Evolutionary conservation across 257 asterid species (phyloP), one percentile per base, ranked within the genome.

Genomic region (Lithospermum erythrorhizon): DNA sequence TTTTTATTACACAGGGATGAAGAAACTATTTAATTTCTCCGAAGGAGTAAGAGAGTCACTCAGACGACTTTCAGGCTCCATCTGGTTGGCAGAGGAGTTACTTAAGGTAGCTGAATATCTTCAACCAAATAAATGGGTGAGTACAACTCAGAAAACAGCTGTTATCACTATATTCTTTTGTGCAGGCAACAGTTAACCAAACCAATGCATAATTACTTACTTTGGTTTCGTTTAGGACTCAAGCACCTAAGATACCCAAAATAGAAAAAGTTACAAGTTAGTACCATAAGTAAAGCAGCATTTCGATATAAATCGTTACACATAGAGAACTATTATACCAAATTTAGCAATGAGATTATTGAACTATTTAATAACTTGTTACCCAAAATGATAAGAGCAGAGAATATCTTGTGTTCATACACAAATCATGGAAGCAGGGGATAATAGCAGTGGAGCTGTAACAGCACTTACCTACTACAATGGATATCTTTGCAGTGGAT

Each of bases 71-170:
- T 90, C 98, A 57, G 79, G 76, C 53, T 84, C 82, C 21, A 76
- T 89, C 30, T 90, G 98, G 98, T 85, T 90, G 96, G 96, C 96
- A 48, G 98, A 90, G 61, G 98, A 90, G 49, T 70, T 90, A 62
- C 88, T 87, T 53, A 83, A 78, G 77, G 98, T 90, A 37, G 98
- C 98, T 54, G 96, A 85, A 62, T 90, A 87, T 76, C 82, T 82
- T 76, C 93, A 87, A 75, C 98, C 98, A 9, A 77, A 90, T 81
- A 90, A 85, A 72, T 87, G 98, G 98, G 95, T 90, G 71, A 87
- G 96, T 75, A 5, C 59, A 41, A 14, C 49, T 41, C 49, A 41
- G 17, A 53, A 45, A 57, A 19, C 24, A 59, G 35, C 15, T 29
- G 16, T 37, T 9, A 30, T 59, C 15, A 59, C 52, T 19, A 19